Evolutionary conservation across 2,329 filamentous ascomycete genomes (phyloP).

Genomic region (Arthrinium puccinioides): DNA sequence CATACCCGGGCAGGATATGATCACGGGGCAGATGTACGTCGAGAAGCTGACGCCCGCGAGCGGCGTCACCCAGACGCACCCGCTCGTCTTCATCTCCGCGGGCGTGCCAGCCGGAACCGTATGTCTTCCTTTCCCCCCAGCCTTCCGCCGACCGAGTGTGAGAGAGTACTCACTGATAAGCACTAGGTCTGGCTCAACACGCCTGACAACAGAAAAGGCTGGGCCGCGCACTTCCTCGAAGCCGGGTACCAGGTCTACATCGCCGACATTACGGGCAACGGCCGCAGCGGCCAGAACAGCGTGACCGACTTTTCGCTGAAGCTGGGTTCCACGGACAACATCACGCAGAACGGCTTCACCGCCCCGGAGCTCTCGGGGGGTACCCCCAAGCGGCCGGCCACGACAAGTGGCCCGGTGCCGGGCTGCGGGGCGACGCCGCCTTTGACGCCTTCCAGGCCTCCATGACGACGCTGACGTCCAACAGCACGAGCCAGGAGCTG

Average conservation of each 20-base stretch:
- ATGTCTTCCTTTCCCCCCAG: not conserved
- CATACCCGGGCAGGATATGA: not conserved
- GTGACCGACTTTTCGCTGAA: constrained; percentile 12
- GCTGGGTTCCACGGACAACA: constrained; percentile 13
- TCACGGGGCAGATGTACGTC: constrained; percentile 5
- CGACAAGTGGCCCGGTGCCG: constrained; percentile 1
- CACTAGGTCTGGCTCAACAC: constrained; percentile 34
- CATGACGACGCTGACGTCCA: constrained; percentile 3
- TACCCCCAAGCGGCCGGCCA: not conserved
- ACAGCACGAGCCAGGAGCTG: constrained; percentile 4
- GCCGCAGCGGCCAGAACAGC: constrained; percentile 13
- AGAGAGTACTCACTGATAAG: constrained; percentile 8
- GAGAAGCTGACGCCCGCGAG: constrained; percentile 5
- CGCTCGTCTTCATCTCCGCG: constrained; percentile 4
- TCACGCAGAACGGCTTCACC: constrained; percentile 18
- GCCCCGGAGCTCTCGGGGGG: constrained; percentile 7
- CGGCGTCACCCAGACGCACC: constrained; percentile 2
- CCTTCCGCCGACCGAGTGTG: not conserved
- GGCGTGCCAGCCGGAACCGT: constrained; percentile 3
- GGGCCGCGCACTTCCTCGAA: constrained; percentile 37
- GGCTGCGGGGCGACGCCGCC: constrained; percentile 3
- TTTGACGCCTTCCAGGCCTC: constrained; percentile 6
- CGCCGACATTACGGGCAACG: constrained; percentile 17
- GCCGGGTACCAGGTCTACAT: constrained; percentile 39
- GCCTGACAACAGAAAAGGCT: constrained; percentile 36